phyloP scores from a whole-genome alignment of 129 eudicot species.

The Lonicera japonica region DNA sequence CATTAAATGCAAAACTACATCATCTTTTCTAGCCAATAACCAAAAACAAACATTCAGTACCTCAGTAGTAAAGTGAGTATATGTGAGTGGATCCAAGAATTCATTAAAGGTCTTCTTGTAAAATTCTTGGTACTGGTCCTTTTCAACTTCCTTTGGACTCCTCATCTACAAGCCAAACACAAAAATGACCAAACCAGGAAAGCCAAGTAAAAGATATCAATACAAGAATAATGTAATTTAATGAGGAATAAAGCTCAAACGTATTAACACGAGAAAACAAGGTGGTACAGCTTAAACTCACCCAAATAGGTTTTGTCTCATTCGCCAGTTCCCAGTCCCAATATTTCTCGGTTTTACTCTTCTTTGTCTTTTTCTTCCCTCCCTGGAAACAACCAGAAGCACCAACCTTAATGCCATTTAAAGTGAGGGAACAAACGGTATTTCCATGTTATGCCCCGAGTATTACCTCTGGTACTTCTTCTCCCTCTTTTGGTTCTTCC shows the following conservation, averaged over 20 bases:
- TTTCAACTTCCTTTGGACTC: constrained; percentile 75
- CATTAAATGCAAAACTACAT: background rate
- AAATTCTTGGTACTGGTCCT: constrained; percentile 83
- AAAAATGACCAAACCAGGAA: background rate
- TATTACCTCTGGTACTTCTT: constrained; percentile 74
- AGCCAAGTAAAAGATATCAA: too few species aligned
- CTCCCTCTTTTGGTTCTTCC: constrained; percentile 87
- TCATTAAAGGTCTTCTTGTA: constrained; percentile 94
- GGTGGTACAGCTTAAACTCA: constrained; percentile 18
- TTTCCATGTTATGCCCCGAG: background rate
- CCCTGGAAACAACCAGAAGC: constrained; percentile 36
- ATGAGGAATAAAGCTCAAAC: background rate
- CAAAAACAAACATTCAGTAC: constrained; percentile 24
- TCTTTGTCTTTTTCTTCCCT: constrained; percentile 72
- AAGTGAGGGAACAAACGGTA: background rate
- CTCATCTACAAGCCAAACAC: constrained; percentile 59
- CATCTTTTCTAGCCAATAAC: background rate
- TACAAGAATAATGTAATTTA: background rate
- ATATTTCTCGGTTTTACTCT: constrained; percentile 82
- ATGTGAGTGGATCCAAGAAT: constrained; percentile 76
- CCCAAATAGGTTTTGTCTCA: constrained; percentile 98
- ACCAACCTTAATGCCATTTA: background rate
- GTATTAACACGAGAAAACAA: too few species aligned
- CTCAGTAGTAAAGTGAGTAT: constrained; percentile 95
- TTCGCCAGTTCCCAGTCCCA: constrained; percentile 99